These are phyloP conservation scores for Tagetes patula DNA, from an alignment of 129 eudicot genomes.

Conservation along the genomic window DNA sequence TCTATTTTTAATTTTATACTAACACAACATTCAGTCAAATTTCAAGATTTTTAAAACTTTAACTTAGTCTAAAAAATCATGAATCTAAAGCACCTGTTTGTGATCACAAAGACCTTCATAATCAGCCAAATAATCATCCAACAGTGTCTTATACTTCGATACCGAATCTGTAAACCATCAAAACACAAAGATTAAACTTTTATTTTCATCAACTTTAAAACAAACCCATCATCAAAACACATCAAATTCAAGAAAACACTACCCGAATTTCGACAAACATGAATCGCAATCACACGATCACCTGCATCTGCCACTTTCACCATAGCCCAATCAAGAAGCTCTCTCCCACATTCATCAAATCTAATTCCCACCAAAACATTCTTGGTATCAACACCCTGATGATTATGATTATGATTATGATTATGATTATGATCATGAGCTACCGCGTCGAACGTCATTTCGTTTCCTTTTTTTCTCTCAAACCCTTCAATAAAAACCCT, in stretches of 20 bases:
- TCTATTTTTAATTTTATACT: not conserved
- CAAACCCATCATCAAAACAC: conserved; percentile 18
- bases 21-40: not conserved
- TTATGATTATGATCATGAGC: conserved; percentile 26
- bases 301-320: conserved; percentile 86
- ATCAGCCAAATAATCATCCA: conserved; percentile 73
- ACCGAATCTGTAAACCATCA: conserved; percentile 38
- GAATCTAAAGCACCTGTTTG: conserved; percentile 55
- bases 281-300: conserved; percentile 72
- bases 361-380: conserved; percentile 76
- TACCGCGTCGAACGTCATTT: conserved; percentile 40
- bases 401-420: conserved; percentile 19
- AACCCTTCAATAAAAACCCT: conserved; percentile 14
- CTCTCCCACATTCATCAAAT: conserved; percentile 60
- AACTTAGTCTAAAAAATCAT: not conserved
- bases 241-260: conserved; percentile 15
- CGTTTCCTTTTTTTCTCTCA: conserved; percentile 6
- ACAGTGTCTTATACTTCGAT: conserved; percentile 48
- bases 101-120: conserved; percentile 72
- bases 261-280: conserved; percentile 82
- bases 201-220: not conserved
- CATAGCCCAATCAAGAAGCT: conserved; percentile 86
- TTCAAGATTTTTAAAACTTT: not conserved
- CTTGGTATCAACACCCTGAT: conserved; percentile 48
- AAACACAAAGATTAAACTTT: not conserved